Evolutionary conservation across 2,329 filamentous ascomycete genomes (phyloP), one percentile per base, ranked within the genome.

Genomic region (Neurospora crassa): DNA sequence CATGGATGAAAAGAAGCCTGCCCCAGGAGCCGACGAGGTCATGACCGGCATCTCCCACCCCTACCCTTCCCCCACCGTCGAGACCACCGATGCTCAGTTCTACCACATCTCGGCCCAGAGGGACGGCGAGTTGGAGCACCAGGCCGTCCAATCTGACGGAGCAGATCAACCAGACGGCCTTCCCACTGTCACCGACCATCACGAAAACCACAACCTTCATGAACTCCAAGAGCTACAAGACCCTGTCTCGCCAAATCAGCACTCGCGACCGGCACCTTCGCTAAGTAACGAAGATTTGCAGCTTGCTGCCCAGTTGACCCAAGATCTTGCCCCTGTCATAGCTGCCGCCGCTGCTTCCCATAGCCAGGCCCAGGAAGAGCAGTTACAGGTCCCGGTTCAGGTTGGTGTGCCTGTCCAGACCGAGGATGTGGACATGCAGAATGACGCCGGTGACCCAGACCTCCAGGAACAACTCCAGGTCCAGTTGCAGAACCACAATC

Each of bases 221-320:
- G 75, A 78, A 67, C 73, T 76, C 1, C 74, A 77, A 20, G 71
- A 75, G 34, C 70, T 76, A 8, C 75, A 78, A 53, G 81, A 83
- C 11, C 75, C 81, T 3, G 77, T 81, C 16, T 77, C 81, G 18
- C 78, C 82, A 24, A 82, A 82, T 67, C 83, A 84, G 40, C 82
- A 84, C 67, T 76, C 80, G 16, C 81, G 81, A 14, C 80, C 83
- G 1, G 53, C 14, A n/a, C 53, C 53, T 63, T 72, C 76, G 6
- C 80, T 83, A 43, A 87, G 84, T 71, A 81, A 84, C 5, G 86
- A 87, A 74, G 87, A 89, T 79, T 81, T 89, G 59, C 87, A 88
- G 77, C 80, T 89, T 47, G 86, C 87, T 16, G 86, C 87, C 11
- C 87, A 88, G 76, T 79, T 89, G 59, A 86, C 86, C 68, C 85